phyloP scores from a whole-genome alignment of 2,329 filamentous ascomycete species.

The Aspergillus sergii region DNA sequence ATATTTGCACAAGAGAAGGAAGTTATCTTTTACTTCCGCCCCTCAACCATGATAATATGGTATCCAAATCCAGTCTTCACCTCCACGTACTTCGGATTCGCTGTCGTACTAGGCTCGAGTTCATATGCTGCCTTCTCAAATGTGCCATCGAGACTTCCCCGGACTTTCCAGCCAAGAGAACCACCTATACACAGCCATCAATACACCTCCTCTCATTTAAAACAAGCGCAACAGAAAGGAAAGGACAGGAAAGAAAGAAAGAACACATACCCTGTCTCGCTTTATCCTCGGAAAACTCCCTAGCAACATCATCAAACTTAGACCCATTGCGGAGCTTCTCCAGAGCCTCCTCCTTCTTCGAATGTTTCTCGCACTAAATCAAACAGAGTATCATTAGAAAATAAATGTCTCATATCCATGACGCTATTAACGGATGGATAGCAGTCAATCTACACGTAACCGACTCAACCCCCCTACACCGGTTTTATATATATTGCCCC shows the following conservation, averaged over 20 bases:
- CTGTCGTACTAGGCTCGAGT: constrained; percentile 62
- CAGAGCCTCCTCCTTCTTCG: constrained; percentile 67
- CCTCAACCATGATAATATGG: constrained; percentile 70
- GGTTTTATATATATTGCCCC: constrained; percentile 1
- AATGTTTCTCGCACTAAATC: constrained; percentile 61
- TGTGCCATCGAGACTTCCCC: constrained; percentile 57
- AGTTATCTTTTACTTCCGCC: constrained; percentile 52
- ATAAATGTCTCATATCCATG: neutral
- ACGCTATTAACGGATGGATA: neutral
- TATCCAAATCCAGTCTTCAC: constrained; percentile 68
- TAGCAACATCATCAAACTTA: constrained; percentile 67
- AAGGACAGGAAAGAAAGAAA: neutral
- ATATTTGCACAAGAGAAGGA: neutral
- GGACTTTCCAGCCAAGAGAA: constrained; percentile 64
- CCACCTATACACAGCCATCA: constrained; percentile 49
- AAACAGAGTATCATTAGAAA: neutral
- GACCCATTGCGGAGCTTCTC: constrained; percentile 60
- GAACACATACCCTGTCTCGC: constrained; percentile 55
- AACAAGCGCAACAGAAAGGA: neutral
- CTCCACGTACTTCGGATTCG: constrained; percentile 63
- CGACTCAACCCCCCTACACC: neutral
- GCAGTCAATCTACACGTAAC: neutral
- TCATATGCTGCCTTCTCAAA: constrained; percentile 67
- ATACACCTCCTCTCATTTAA: neutral
- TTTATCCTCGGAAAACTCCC: constrained; percentile 68